Percentiles rank a stretch among this genome's conserved stretches.
Evolutionary conservation across 2,329 filamentous ascomycete genomes (phyloP).

Genomic region (Ophiocordyceps unilateralis): DNA sequence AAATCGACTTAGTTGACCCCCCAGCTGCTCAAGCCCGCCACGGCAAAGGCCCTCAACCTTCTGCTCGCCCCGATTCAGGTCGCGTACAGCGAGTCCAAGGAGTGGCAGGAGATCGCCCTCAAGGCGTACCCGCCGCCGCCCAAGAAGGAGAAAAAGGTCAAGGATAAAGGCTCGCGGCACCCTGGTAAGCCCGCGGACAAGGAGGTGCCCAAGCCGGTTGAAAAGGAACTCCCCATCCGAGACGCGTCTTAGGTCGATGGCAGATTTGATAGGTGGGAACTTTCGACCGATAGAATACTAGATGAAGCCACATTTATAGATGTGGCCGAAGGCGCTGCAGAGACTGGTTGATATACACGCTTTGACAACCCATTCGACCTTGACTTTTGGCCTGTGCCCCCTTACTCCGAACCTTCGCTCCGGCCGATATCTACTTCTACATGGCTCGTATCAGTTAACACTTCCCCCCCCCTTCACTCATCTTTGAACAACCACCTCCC

Average conservation of each 20-base stretch:
- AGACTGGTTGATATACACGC: no score
- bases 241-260: neutral
- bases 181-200: slow-evolving; percentile 22
- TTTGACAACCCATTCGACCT: no score
- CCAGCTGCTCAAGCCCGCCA: slow-evolving; percentile 73
- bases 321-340: no score
- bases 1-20: slow-evolving; percentile 42
- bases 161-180: slow-evolving; percentile 55
- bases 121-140: slow-evolving; percentile 64
- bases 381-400: no score
- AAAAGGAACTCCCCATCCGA: slow-evolving; percentile 2
- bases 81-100: slow-evolving; percentile 50
- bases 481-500: slow-evolving; percentile 73
- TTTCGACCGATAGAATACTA: no score
- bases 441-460: no score
- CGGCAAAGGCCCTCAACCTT: slow-evolving; percentile 53
- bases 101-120: slow-evolving; percentile 55
- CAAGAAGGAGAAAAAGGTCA: slow-evolving; percentile 62
- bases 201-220: neutral
- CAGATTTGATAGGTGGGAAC: no score
- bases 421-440: no score
- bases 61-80: slow-evolving; percentile 64
- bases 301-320: no score
- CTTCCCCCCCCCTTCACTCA: slow-evolving; percentile 29
- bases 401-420: no score